Percentiles rank a stretch among this genome's conserved stretches.
These are phyloP conservation scores for Yamadazyma phyllophila DNA, from an alignment of 805 yeast species.

Conservation along the genomic window DNA sequence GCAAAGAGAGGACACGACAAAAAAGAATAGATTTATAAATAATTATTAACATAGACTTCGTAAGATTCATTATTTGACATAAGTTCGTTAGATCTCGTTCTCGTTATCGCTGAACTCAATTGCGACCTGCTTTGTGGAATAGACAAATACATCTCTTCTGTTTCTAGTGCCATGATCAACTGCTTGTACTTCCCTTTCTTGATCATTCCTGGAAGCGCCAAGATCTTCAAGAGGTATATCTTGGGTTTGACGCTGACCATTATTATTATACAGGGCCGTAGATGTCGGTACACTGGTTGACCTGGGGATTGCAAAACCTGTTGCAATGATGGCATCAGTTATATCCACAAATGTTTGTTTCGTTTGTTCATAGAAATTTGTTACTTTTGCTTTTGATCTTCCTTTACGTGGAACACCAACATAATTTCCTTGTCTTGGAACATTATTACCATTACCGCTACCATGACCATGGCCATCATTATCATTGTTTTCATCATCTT, in stretches of 20 bases:
- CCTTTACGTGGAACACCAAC: not conserved
- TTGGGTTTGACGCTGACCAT: not conserved
- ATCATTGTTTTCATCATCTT: slow-evolving; percentile 1
- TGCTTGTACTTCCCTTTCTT: slow-evolving; percentile 1
- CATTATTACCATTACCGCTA: slow-evolving; percentile 17
- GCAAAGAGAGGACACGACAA: slow-evolving; percentile 73
- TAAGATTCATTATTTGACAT: slow-evolving; percentile 1
- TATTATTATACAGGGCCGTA: not conserved
- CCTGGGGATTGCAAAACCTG: slow-evolving; percentile 57
- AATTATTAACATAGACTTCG: not conserved
- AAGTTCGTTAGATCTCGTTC: not conserved
- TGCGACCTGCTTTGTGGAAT: slow-evolving; percentile 36
- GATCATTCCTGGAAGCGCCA: not conserved
- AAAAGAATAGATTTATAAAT: slow-evolving; percentile 5
- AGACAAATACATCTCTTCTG: slow-evolving; percentile 37
- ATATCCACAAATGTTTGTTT: slow-evolving; percentile 40
- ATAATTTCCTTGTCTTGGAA: not conserved
- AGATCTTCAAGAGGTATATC: slow-evolving; percentile 4
- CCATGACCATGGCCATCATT: not conserved
- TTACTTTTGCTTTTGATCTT: slow-evolving; percentile 3
- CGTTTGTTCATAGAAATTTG: slow-evolving; percentile 19
- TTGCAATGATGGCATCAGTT: slow-evolving; percentile 55
- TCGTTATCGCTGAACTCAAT: slow-evolving; percentile 23
- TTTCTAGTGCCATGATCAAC: slow-evolving; percentile 11
- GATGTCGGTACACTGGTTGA: slow-evolving; percentile 39